Evolutionary conservation across 441 rosid genomes (phyloP).

Genomic region (Gossypium davidsonii): DNA sequence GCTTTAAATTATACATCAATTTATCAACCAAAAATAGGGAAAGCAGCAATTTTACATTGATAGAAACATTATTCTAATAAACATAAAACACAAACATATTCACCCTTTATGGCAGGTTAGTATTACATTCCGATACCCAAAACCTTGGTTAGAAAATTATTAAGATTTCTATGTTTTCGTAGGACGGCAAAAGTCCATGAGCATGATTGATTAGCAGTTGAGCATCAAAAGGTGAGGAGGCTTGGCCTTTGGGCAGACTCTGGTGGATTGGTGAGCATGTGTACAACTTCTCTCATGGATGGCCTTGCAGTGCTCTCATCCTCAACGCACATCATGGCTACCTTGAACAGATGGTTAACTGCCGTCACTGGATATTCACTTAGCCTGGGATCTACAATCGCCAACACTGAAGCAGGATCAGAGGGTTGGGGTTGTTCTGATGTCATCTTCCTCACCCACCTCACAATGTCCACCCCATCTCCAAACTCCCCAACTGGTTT

Average conservation of each 20-base stretch:
- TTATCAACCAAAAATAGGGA: neutral
- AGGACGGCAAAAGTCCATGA: neutral
- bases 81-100: neutral
- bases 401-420: conserved; percentile 48
- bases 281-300: conserved; percentile 86
- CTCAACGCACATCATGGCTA: conserved; percentile 70
- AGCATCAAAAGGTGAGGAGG: conserved; percentile 30
- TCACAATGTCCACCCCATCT: conserved; percentile 84
- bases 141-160: conserved; percentile 15
- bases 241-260: conserved; percentile 28
- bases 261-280: conserved; percentile 61
- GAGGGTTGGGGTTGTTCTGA: conserved; percentile 63
- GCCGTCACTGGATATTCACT: conserved; percentile 44
- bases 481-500: conserved; percentile 89
- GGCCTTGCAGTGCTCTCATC: conserved; percentile 64
- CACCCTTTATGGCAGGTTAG: neutral
- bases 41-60: neutral
- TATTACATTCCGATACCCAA: neutral
- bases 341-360: conserved; percentile 60
- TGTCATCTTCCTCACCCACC: conserved; percentile 73
- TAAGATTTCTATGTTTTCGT: neutral
- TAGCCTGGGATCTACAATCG: conserved; percentile 57
- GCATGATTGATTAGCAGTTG: neutral
- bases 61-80: neutral
- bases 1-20: neutral